phyloP scores from a whole-genome alignment of 805 yeast species.

The Lachancea fermentati region DNA sequence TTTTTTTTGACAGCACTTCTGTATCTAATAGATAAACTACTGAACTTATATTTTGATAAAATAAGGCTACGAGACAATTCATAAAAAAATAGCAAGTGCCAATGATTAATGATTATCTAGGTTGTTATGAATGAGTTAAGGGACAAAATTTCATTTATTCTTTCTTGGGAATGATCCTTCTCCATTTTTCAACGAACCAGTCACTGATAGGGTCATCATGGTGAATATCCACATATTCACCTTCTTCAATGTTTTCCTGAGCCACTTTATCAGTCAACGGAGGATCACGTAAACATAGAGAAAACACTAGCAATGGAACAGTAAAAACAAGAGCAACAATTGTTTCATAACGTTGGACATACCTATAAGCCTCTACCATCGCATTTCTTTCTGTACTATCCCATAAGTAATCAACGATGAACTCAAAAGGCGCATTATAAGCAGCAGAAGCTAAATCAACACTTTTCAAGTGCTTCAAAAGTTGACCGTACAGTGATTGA shows the following conservation, averaged over 20 bases:
- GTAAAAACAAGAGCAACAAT: constrained; percentile 34
- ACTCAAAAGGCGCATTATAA: constrained; percentile 49
- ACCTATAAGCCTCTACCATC: constrained; percentile 51
- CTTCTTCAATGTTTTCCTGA: constrained; percentile 23
- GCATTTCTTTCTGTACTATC: constrained; percentile 57
- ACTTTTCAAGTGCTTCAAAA: constrained; percentile 34
- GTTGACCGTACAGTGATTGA: constrained; percentile 44
- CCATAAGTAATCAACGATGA: constrained; percentile 47
- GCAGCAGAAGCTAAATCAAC: constrained; percentile 40
- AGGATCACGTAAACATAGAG: constrained; percentile 26
- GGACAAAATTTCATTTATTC: too few species aligned
- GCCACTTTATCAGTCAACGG: constrained; percentile 23
- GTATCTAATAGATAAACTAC: too few species aligned
- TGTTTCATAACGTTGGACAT: constrained; percentile 54
- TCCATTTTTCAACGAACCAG: too few species aligned
- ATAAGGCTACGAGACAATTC: too few species aligned
- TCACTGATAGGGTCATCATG: constrained; percentile 17
- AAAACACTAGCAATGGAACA: constrained; percentile 23
- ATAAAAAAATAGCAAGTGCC: too few species aligned
- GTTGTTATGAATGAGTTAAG: too few species aligned
- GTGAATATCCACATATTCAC: constrained; percentile 17
- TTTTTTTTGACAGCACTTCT: too few species aligned
- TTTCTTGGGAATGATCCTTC: background rate
- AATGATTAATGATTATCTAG: too few species aligned
- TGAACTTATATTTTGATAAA: too few species aligned